Percentiles rank a stretch among this genome's conserved stretches.
Conservation (phyloP, 352 stramenopile species). For the Globisporangium nunn region DNA sequence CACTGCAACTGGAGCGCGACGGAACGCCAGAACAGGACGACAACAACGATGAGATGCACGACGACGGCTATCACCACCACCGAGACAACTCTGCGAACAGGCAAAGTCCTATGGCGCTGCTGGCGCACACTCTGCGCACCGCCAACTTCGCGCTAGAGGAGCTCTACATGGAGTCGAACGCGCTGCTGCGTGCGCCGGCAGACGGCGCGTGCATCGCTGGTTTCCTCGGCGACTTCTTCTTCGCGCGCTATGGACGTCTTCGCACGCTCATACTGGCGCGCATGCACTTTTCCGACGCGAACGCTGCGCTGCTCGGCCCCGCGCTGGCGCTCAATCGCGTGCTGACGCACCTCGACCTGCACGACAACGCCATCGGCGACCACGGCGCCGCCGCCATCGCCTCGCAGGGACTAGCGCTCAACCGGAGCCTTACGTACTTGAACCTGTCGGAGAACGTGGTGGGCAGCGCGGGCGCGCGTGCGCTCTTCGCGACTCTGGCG, state of each 20-base stretch:
- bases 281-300: conserved; percentile 38
- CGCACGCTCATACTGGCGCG: conserved; percentile 30
- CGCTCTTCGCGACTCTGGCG: conserved; percentile 37
- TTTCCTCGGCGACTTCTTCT: conserved; percentile 68
- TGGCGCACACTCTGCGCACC: conserved; percentile 33
- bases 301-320: conserved; percentile 24
- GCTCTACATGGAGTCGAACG: conserved; percentile 51
- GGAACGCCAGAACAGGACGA: conserved; percentile 10
- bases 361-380: conserved; percentile 50
- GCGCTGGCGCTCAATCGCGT: conserved; percentile 57
- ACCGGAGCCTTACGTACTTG: conserved; percentile 36
- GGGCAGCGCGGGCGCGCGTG: conserved; percentile 32
- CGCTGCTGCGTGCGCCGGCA: conserved; percentile 16
- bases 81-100: neutral
- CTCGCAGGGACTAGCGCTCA: conserved; percentile 27
- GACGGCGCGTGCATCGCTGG: conserved; percentile 29
- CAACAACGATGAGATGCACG: neutral
- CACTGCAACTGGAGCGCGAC: conserved; percentile 1
- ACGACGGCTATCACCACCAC: neutral
- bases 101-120: conserved; percentile 21
- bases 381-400: conserved; percentile 30
- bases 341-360: conserved; percentile 43
- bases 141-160: conserved; percentile 59
- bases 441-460: conserved; percentile 61
- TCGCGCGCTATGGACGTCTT: conserved; percentile 57